These are phyloP conservation scores for Geotrichum ghanense DNA, from an alignment of 805 yeast genomes.

Conservation along the genomic window DNA sequence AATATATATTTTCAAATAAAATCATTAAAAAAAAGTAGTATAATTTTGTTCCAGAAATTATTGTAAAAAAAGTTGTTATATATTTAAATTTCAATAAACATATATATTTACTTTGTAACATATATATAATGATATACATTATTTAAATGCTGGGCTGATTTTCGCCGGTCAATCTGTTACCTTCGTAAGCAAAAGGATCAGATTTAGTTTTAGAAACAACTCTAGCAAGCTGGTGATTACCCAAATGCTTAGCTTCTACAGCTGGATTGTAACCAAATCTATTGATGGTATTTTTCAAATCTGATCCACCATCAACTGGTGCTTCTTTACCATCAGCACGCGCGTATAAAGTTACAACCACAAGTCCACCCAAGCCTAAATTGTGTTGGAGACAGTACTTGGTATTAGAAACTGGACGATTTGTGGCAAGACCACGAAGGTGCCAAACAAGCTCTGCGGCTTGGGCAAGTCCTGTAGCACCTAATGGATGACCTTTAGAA, in stretches of 20 bases:
- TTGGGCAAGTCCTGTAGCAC: slow-evolving; percentile 20
- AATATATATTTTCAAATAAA: too few relatives aligned
- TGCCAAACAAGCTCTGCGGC: slow-evolving; percentile 19
- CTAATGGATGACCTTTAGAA: slow-evolving; percentile 19
- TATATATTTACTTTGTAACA: too few relatives aligned
- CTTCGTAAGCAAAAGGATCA: slow-evolving; percentile 8
- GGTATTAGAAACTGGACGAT: slow-evolving; percentile 15
- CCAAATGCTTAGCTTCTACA: slow-evolving; percentile 13
- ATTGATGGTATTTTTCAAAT: background rate
- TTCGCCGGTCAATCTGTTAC: slow-evolving; percentile 7
- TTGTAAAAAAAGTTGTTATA: too few relatives aligned
- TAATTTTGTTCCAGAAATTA: too few relatives aligned
- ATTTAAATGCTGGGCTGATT: slow-evolving; percentile 1
- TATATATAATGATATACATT: too few relatives aligned
- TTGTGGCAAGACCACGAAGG: slow-evolving; percentile 19
- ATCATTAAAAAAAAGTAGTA: too few relatives aligned
- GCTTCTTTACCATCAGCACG: slow-evolving; percentile 13
- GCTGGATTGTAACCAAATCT: slow-evolving; percentile 19
- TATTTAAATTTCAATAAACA: too few relatives aligned
- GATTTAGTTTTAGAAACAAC: slow-evolving; percentile 8
- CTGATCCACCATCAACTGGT: slow-evolving; percentile 15
- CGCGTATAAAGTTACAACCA: slow-evolving; percentile 15
- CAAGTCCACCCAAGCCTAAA: slow-evolving; percentile 19
- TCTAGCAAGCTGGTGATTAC: slow-evolving; percentile 8
- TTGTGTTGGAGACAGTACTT: slow-evolving; percentile 17